Base-by-base conservation (phyloP, 176 grass and related monocot species). In the Lolium perenne region DNA sequence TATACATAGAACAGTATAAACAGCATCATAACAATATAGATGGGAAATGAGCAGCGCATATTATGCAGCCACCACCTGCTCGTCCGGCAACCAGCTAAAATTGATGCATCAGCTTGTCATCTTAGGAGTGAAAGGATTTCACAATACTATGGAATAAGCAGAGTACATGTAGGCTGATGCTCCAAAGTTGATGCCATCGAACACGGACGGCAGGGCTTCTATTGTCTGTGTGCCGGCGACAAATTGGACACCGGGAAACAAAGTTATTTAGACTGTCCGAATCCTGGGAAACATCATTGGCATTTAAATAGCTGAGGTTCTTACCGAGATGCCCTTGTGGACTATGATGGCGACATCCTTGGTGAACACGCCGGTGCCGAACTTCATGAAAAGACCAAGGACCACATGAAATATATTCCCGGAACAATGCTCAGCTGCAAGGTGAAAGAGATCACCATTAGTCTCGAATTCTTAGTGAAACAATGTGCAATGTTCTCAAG, bases 111-210 rank as follows among this genome's bases (percentile, higher is more conserved):
- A n/a, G n/a, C n/a, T n/a, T n/a, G n/a, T n/a, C n/a, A n/a, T n/a
- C n/a, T n/a, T n/a, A n/a, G n/a, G n/a, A n/a, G 43, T 45, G 58
- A 56, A 40, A 68, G 53, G 32, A 64, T 89, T 63, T 82, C 87
- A 92, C 92, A 4, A 86, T 91, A 93, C 94, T 94, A 99, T 99
- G 40, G 97, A 99, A 74, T 96, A 99, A n/a, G 97, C 94, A n/a
- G n/a, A 74, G 81, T 84, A 99, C 16, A 87, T 87, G 83, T 95
- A 99, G 70, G 96, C 97, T 62, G 92, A 92, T 11, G 94, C 93
- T 71, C 97, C 97, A 63, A 95, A 99, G 85, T 96, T 99, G 84
- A 99, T 92, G n/a, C n/a, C n/a, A n/a, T n/a, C n/a, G n/a, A n/a
- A n/a, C n/a, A n/a, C n/a, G n/a, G n/a, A n/a, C n/a, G n/a, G n/a